These are phyloP conservation scores for Biscogniauxia mediterranea DNA, from an alignment of 2,329 filamentous ascomycete genomes.

Conservation along the genomic window DNA sequence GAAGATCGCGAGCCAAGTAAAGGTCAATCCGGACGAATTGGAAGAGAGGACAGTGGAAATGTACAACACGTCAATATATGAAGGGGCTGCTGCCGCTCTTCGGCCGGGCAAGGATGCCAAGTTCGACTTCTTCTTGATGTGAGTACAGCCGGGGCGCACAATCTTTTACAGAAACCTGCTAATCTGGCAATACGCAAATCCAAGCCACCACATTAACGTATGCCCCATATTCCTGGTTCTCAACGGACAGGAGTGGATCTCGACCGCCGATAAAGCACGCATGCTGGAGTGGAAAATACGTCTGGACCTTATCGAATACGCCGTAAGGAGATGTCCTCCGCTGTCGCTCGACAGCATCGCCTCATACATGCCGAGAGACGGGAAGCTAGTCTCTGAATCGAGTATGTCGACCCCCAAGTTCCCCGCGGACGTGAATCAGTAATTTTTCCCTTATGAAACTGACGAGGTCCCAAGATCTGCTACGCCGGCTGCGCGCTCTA, in stretches of 20 bases:
- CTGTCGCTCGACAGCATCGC: constrained; percentile 59
- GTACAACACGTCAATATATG: constrained; percentile 60
- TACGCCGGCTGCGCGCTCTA: constrained; percentile 45
- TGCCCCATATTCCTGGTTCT: constrained; percentile 72
- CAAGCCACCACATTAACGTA: constrained; percentile 74
- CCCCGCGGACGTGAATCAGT: neutral
- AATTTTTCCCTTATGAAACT: neutral
- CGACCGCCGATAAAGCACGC: constrained; percentile 59
- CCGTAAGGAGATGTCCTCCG: constrained; percentile 62
- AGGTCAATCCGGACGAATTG: constrained; percentile 55
- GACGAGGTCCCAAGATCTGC: constrained; percentile 36
- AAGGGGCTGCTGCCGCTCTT: constrained; percentile 56
- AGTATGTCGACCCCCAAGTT: constrained; percentile 27
- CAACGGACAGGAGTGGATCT: constrained; percentile 59
- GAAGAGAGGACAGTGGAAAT: constrained; percentile 58
- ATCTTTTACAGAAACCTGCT: neutral
- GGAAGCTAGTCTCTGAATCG: constrained; percentile 37
- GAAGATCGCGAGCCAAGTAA: constrained; percentile 57
- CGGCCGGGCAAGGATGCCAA: constrained; percentile 63
- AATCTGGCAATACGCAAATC: neutral
- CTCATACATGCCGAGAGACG: constrained; percentile 54
- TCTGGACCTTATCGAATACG: constrained; percentile 71
- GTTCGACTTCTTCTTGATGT: constrained; percentile 77
- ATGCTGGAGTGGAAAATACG: constrained; percentile 82
- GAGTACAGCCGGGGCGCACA: constrained; percentile 22